These are phyloP conservation scores for Hibiscus tridactylites DNA, from an alignment of 345 rosid genomes.

Conservation along the genomic window DNA sequence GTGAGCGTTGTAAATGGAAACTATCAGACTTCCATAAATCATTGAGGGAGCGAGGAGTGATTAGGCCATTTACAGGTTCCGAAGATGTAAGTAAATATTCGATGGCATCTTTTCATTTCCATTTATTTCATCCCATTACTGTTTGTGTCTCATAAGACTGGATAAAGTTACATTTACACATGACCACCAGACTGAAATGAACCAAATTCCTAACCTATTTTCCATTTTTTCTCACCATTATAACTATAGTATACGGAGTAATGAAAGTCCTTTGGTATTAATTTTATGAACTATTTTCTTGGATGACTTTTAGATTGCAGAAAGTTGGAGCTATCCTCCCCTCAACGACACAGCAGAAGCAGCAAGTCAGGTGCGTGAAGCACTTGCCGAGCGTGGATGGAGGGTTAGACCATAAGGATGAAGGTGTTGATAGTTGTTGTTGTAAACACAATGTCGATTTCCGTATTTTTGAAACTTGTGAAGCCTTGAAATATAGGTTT, in stretches of 20 bases:
- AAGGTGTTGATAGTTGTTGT: conserved; percentile 11
- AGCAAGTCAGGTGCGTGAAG: conserved; percentile 55
- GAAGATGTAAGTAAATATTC: conserved; percentile 70
- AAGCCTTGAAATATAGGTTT: neutral
- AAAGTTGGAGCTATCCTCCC: conserved; percentile 95
- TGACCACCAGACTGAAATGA: neutral
- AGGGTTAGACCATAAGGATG: conserved; percentile 44
- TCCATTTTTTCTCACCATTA: neutral
- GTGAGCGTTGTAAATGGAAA: conserved; percentile 90
- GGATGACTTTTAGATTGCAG: conserved; percentile 51
- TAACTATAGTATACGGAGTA: conserved; percentile 2
- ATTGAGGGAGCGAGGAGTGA: conserved; percentile 73
- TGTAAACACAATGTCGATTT: conserved; percentile 17
- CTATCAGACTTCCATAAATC: conserved; percentile 74
- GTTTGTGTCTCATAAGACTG: neutral
- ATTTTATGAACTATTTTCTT: neutral
- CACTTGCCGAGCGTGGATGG: conserved; percentile 79
- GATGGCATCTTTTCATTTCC: neutral
- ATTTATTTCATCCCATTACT: neutral
- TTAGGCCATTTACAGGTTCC: conserved; percentile 73
- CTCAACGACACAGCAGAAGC: conserved; percentile 85
- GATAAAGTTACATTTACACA: neutral
- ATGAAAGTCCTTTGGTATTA: neutral
- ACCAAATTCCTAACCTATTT: neutral
- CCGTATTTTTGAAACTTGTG: neutral